Evolutionary conservation across 1,284 basidiomycete species (phyloP), one percentile per base, ranked within the genome.

Genomic region (Cryptococcus depauperatus): DNA sequence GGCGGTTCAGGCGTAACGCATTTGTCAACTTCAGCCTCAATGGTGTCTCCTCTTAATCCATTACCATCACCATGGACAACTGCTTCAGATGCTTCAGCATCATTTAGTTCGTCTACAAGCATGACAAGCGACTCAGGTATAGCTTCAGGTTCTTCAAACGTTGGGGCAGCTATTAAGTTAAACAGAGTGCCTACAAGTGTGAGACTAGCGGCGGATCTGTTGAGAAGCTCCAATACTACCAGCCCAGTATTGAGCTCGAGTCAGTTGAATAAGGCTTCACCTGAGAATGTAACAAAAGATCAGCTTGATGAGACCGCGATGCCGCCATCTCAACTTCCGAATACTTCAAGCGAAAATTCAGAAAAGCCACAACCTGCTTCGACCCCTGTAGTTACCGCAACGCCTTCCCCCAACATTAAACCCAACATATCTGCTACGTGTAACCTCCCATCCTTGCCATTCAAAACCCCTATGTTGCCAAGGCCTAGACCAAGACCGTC

Each of bases 101-200:
- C 58, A 6, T 56, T 56, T 39, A 58, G 55, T 35, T 56, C 58
- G 13, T 49, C 60, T 5, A 58, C 48, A n/a, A 55, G 57, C 29
- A 27, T 54, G 9, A 37, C 50, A 4, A 57, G 52, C 32, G 57
- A 59, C 5, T 52, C 61, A 3, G 55, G 57, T 1, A 30, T 54
- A 2, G 53, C 58, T 1, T 57, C 57, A 8, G 54, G 51, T 4
- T 57, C 63, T 3, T 50, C 68, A 3, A 23, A 13, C 8, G 21
- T 19, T 16, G 35, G 35, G 7, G 58, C 71, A 23, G 71, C 72
- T 5, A 74, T 77, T 23, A 69, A 73, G 0, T 53, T 77, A n/a
- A 75, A 76, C 49, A 62, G 74, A 3, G 74, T 77, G 2, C 76
- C 76, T 0, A 75, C 75, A 1, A 71, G 73, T 7, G 75, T 77